phyloP scores from a whole-genome alignment of 2,329 filamentous ascomycete species.

The Talaromyces piceae region DNA sequence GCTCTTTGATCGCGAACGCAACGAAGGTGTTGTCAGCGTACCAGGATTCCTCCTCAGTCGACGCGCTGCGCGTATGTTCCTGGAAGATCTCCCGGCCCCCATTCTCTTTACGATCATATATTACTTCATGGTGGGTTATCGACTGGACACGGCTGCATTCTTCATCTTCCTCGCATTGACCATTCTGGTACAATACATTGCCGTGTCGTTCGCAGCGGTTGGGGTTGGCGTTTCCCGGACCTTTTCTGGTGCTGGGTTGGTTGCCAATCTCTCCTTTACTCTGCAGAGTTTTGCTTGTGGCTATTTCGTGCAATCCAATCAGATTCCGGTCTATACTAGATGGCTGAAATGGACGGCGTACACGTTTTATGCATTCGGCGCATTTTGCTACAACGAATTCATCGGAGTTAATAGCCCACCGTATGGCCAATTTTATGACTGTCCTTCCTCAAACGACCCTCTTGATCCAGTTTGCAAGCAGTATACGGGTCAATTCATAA shows the following conservation, averaged over 20 bases:
- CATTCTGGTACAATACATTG: conserved; percentile 64
- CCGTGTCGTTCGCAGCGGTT: conserved; percentile 62
- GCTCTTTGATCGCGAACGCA: conserved; percentile 67
- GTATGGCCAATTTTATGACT: conserved; percentile 63
- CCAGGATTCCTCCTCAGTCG: conserved; percentile 64
- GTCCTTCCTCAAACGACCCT: conserved; percentile 55
- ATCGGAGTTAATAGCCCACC: conserved; percentile 26
- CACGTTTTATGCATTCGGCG: conserved; percentile 58
- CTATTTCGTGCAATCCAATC: conserved; percentile 66
- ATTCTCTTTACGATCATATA: conserved; percentile 63
- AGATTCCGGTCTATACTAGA: conserved; percentile 68
- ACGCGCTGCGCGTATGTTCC: conserved; percentile 58
- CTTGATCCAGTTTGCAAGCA: conserved; percentile 58
- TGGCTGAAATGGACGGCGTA: conserved; percentile 57
- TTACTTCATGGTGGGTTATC: conserved; percentile 73
- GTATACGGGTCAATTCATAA: conserved; percentile 63
- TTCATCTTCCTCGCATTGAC: conserved; percentile 65
- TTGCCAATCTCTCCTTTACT: conserved; percentile 66
- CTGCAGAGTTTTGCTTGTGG: conserved; percentile 68
- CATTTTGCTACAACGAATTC: conserved; percentile 67
- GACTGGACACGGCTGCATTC: conserved; percentile 56
- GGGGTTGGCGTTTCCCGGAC: conserved; percentile 59
- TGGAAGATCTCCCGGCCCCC: conserved; percentile 67
- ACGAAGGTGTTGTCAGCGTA: conserved; percentile 64
- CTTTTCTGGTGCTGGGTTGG: conserved; percentile 63